Evolutionary conservation across 345 rosid species (phyloP).

Genomic region (Populus ilicifolia): DNA sequence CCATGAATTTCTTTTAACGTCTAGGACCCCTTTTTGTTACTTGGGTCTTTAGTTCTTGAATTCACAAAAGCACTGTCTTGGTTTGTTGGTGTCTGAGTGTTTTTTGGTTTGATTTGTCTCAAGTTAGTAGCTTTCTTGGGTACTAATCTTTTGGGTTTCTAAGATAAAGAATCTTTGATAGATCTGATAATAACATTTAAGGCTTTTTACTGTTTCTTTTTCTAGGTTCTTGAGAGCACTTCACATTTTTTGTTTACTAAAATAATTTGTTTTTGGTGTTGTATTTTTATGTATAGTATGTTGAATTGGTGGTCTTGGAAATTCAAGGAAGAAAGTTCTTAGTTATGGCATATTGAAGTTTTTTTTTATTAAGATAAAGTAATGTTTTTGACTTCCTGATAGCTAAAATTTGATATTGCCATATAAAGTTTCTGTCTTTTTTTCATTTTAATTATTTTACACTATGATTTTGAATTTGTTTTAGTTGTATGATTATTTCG

Average conservation of each 20-base stretch:
- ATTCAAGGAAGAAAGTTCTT: slow-evolving; percentile 14
- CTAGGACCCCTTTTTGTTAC: background rate
- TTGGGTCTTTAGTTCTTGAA: background rate
- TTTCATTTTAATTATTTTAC: background rate
- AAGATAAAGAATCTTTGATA: background rate
- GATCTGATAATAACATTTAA: background rate
- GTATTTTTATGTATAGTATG: slow-evolving; percentile 6
- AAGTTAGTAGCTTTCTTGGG: background rate
- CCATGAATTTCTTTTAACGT: background rate
- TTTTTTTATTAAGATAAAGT: background rate
- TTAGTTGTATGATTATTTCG: too few relatives aligned
- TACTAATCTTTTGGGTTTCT: background rate
- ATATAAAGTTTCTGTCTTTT: background rate
- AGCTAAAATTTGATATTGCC: background rate
- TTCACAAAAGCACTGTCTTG: background rate
- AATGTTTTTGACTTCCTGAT: background rate
- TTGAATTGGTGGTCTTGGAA: slow-evolving; percentile 28
- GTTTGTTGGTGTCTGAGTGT: background rate
- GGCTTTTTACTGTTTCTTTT: background rate
- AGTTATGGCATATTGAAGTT: background rate
- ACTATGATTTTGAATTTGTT: background rate
- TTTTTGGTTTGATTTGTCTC: background rate
- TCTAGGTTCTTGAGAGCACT: background rate
- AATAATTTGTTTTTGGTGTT: background rate
- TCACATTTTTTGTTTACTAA: background rate